phyloP scores from a whole-genome alignment of 176 grass and related monocot species.

The Oryza officinalis region DNA sequence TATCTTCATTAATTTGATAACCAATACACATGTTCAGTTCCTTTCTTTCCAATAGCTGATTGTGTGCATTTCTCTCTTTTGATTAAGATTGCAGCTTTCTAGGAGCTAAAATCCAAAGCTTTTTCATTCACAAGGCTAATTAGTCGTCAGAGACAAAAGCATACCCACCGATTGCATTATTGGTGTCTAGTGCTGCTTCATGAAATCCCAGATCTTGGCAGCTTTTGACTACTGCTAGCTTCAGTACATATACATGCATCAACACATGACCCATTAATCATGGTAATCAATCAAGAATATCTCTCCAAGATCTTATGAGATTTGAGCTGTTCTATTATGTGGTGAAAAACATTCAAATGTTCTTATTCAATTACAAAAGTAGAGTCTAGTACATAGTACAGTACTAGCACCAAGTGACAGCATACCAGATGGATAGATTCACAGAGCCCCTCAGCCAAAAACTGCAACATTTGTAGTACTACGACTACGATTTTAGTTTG shows the following conservation, averaged over 20 bases:
- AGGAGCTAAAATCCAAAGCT: background rate
- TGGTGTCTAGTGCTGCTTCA: background rate
- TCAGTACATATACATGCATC: background rate
- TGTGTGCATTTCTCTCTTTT: background rate
- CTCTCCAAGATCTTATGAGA: background rate
- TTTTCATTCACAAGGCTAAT: background rate
- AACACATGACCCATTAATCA: background rate
- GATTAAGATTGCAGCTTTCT: background rate
- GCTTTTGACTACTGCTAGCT: background rate
- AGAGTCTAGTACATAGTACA: too few relatives aligned
- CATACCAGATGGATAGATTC: too few relatives aligned
- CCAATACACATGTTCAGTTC: too few relatives aligned
- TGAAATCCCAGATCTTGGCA: background rate
- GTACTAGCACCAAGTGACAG: too few relatives aligned
- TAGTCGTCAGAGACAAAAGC: background rate
- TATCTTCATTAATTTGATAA: background rate
- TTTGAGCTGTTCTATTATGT: background rate
- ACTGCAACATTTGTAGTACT: background rate
- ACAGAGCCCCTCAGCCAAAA: background rate
- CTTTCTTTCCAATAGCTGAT: too few relatives aligned
- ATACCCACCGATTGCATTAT: background rate
- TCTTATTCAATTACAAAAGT: too few relatives aligned
- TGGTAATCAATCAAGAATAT: background rate
- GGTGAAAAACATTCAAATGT: too few relatives aligned
- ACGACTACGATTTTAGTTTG: background rate